phyloP scores from a whole-genome alignment of 306 rosid species.

The Begonia fuchsioides region DNA sequence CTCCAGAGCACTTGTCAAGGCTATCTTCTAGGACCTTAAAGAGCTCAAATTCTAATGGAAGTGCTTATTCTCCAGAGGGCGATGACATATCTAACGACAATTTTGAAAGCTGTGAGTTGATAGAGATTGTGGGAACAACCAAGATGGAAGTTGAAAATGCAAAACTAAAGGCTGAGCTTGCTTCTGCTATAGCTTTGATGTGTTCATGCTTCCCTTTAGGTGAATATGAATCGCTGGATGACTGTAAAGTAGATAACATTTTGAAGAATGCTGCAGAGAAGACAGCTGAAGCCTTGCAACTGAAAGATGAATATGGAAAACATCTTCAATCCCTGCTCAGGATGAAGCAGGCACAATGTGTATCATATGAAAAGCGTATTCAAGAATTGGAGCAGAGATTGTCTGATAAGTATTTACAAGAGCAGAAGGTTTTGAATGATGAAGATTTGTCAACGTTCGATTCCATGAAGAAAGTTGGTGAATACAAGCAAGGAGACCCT shows the following conservation, averaged over 20 bases:
- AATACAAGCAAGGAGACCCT: slow-evolving; percentile 41
- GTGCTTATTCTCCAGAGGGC: slow-evolving; percentile 45
- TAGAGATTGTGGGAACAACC: slow-evolving; percentile 91
- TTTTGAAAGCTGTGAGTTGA: slow-evolving; percentile 53
- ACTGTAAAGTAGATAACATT: slow-evolving; percentile 43
- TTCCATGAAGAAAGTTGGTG: slow-evolving; percentile 33
- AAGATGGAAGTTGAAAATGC: slow-evolving; percentile 98
- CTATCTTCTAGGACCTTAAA: slow-evolving; percentile 32
- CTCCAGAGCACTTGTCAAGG: slow-evolving; percentile 67
- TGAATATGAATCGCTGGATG: slow-evolving; percentile 55
- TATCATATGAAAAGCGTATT: slow-evolving; percentile 79
- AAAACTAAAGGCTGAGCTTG: slow-evolving; percentile 95
- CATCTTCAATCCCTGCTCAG: slow-evolving; percentile 70
- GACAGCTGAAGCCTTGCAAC: slow-evolving; percentile 82
- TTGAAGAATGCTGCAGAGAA: slow-evolving; percentile 63
- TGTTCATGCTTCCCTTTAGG: slow-evolving; percentile 58
- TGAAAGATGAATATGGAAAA: slow-evolving; percentile 73
- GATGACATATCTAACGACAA: slow-evolving; percentile 32
- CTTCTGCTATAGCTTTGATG: slow-evolving; percentile 61
- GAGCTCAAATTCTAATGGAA: slow-evolving; percentile 37
- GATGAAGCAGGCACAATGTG: slow-evolving; percentile 66
- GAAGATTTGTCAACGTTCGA: slow-evolving; percentile 31
- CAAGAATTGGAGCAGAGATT: slow-evolving; percentile 86
- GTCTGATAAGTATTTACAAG: slow-evolving; percentile 57
- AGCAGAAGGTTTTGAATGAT: slow-evolving; percentile 40